A percentile compares a stretch with the other conserved stretches of the same genome.
Evolutionary conservation across 139 green algal genomes (phyloP).

Genomic region (Mesostigma viride): DNA sequence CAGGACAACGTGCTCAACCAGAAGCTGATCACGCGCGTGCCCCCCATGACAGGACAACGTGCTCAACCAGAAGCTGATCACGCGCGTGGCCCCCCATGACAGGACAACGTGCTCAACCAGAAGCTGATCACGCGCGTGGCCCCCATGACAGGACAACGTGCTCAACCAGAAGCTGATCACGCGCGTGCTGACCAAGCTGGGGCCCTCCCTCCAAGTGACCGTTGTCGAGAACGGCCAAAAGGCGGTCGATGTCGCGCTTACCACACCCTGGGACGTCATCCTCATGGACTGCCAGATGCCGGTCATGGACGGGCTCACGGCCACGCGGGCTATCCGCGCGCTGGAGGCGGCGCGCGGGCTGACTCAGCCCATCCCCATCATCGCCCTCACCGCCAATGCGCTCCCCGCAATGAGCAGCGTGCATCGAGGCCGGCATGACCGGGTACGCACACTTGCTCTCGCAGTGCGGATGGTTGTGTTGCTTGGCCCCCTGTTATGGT

Average conservation of each 20-base stretch:
- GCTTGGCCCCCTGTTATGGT: too few relatives aligned
- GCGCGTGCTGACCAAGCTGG: not conserved
- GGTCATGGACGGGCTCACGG: constrained; percentile 64
- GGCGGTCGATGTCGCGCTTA: constrained; percentile 13
- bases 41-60: too few relatives aligned
- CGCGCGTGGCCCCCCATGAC: too few relatives aligned
- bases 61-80: too few relatives aligned
- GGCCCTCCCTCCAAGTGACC: constrained; percentile 9
- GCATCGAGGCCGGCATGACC: constrained; percentile 71
- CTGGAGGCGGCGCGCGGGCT: too few relatives aligned
- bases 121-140: too few relatives aligned
- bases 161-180: not conserved
- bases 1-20: too few relatives aligned
- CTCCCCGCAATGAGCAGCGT: constrained; percentile 56
- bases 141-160: too few relatives aligned
- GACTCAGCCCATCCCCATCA: constrained; percentile 30
- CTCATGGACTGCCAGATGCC: constrained; percentile 87
- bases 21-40: too few relatives aligned
- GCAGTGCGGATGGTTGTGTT: too few relatives aligned
- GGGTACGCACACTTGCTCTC: too few relatives aligned
- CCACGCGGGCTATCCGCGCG: constrained; percentile 29
- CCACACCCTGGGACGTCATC: constrained; percentile 57
- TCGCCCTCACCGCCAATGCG: constrained; percentile 25
- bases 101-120: too few relatives aligned
- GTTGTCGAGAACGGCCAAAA: constrained; percentile 26